These are phyloP conservation scores for Akanthomyces dipterigenus DNA, from an alignment of 2,329 filamentous ascomycete species.

Conservation along the genomic window DNA sequence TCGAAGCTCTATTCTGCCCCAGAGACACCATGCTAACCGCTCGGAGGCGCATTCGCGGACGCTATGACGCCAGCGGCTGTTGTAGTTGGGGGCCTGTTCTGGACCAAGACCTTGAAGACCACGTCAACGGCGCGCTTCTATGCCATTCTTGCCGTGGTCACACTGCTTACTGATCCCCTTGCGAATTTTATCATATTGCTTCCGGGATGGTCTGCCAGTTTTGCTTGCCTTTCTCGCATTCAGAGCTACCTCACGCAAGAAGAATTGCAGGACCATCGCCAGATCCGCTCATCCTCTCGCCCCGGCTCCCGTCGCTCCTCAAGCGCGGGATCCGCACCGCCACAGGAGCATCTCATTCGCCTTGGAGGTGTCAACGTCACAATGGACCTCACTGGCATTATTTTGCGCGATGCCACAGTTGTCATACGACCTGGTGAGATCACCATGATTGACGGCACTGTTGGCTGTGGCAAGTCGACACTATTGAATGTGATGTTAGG, in stretches of 20 bases:
- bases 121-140: neutral
- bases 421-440: neutral
- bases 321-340: neutral
- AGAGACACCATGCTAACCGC: neutral
- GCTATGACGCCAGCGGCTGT: neutral
- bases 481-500: constrained; percentile 1
- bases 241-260: neutral
- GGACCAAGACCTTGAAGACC: neutral
- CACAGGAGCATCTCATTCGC: neutral
- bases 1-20: neutral
- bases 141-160: constrained; percentile 2
- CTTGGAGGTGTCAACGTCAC: neutral
- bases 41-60: neutral
- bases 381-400: neutral
- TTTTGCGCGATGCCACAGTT: neutral
- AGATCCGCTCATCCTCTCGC: neutral
- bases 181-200: neutral
- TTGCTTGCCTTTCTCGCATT: constrained; percentile 2
- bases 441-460: neutral
- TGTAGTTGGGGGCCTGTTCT: neutral
- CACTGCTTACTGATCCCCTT: neutral
- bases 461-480: constrained; percentile 9
- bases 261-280: neutral
- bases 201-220: neutral
- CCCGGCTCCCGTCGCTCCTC: too few species aligned